A percentile compares a stretch with the other conserved stretches of the same genome.
Evolutionary conservation across 1,139 yeast genomes (phyloP).

Genomic region (Magnusiomyces tetraspermus): DNA sequence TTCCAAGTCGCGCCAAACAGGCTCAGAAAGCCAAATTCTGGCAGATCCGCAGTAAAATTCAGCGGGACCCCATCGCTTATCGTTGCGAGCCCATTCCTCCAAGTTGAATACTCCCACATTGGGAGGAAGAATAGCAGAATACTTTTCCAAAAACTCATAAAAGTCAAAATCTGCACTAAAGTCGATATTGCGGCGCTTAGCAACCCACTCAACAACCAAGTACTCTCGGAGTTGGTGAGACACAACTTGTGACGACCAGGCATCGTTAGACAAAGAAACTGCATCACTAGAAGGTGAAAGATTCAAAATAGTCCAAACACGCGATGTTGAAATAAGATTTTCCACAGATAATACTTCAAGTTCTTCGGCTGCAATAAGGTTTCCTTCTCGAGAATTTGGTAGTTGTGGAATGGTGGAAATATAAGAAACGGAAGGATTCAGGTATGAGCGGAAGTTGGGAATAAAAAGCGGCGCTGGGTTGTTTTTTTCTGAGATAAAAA

Average conservation of each 20-base stretch:
- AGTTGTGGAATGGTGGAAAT: conserved; percentile 13
- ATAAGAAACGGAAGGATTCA: conserved; percentile 23
- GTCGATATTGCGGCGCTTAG: conserved; percentile 28
- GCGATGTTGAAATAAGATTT: conserved; percentile 22
- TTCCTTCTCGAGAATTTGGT: background rate
- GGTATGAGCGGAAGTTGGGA: conserved; percentile 17
- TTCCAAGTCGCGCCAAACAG: conserved; percentile 33
- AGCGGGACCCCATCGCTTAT: conserved; percentile 28
- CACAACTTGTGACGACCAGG: conserved; percentile 32
- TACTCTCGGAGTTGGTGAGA: conserved; percentile 32
- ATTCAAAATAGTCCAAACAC: conserved; percentile 32
- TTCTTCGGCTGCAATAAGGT: conserved; percentile 8
- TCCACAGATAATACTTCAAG: conserved; percentile 19
- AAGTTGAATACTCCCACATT: conserved; percentile 26
- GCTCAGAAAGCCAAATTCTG: conserved; percentile 33
- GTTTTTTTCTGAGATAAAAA: conserved; percentile 9
- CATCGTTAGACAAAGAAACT: conserved; percentile 22
- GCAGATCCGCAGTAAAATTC: conserved; percentile 32
- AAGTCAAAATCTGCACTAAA: conserved; percentile 35
- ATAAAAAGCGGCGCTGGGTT: conserved; percentile 9
- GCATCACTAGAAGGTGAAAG: conserved; percentile 27
- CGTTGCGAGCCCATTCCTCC: conserved; percentile 33
- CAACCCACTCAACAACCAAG: conserved; percentile 34
- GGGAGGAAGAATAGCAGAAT: conserved; percentile 30
- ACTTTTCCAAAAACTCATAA: conserved; percentile 33